Evolutionary conservation across 1,139 yeast genomes (phyloP), one percentile per base, ranked within the genome.

Genomic region (Candida glucosophila): DNA sequence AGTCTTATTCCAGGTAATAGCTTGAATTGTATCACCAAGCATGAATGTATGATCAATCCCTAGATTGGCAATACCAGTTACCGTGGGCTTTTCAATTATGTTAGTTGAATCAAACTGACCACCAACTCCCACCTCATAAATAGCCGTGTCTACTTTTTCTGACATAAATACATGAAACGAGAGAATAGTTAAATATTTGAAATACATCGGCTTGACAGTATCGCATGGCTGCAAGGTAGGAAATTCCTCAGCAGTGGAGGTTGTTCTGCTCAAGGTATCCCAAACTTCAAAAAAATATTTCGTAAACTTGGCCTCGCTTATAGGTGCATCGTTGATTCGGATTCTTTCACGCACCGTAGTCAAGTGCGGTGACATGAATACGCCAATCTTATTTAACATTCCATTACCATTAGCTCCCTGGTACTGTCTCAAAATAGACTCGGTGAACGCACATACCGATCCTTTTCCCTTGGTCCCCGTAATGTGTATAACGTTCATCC

Each of bases 401-500:
- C 43, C 29, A 11, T 10, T 8, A 7, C 13, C 7, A 6, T 10
- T n/a, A 6, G 7, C 8, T n/a, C n/a, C n/a, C n/a, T n/a, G n/a
- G 44, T 82, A 85, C 44, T 83, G 86, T 10, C 57, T 48, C 33
- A 92, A 55, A 24, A 90, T 85, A 3, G 92, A 76, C 42, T 83
- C 85, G 3, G 88, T 73, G 48, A 92, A 92, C 0, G 98, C 96
- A 56, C 96, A 90, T 0, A 97, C 88, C 1, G 96, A 86, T 1
- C 99, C 99, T 55, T 92, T 92, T 8, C 99, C 99, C 52, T 92
- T 92, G 2, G 99, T 92, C 14, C 99, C 99, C 0, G 99, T 88
- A 18, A 92, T 80, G 46, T 92, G 98, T 24, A 92, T 69, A 4
- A 86, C 68, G 40, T 88, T 86, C 43, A 92, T 55, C 32, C 55